Base-by-base conservation (phyloP, 768 basidiomycete species). In the Boletus vermiculosoides region DNA sequence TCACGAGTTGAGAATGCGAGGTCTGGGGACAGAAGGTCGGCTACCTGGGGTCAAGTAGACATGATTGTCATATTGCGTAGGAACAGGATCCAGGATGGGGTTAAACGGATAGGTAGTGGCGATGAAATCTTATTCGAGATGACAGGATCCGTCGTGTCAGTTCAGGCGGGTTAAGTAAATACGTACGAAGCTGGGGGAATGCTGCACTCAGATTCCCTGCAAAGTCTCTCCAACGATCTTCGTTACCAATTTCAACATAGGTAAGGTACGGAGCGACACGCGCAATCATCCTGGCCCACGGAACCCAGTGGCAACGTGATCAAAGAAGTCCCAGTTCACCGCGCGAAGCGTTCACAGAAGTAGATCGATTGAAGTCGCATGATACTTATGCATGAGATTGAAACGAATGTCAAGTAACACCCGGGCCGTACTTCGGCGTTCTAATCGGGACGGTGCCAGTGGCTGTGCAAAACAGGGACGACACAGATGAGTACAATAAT, bases 211-310 rank as follows among this genome's bases (percentile, higher is more conserved):
- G 68, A 30, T 73, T 75, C 2, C 75, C 77, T 15, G 73, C 76
- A 63, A 83, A 77, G 41, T 76, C 70, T 46, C 62, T 72, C 83
- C 83, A 86, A n/a, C 83, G 75, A 64, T 81, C 80, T 71, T 86
- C 84, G 61, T 86, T 86, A 20, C 83, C 83, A 12, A 84, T 70
- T 64, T 84, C 82, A 5, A 84, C 71, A 56, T 74, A 81, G 1
- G 66, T 74, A 52, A 86, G 66, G 0, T 63, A 9, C 13, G 10
- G n/a, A 34, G 15, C 1, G 23, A 23, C 4, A 37, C 55, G 33
- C 18, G 20, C 50, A 62, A 64, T 54, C 46, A 31, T 18, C 8
- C 18, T 46, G 37, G 25, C 34, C 36, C 42, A 20, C 34, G 40
- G n/a, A 54, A 5, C 13, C 12, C 33, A 50, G 31, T n/a, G n/a